Evolutionary conservation across 2,329 filamentous ascomycete genomes (phyloP), one percentile per base, ranked within the genome.

Genomic region (Sarocladiaceae sp.): DNA sequence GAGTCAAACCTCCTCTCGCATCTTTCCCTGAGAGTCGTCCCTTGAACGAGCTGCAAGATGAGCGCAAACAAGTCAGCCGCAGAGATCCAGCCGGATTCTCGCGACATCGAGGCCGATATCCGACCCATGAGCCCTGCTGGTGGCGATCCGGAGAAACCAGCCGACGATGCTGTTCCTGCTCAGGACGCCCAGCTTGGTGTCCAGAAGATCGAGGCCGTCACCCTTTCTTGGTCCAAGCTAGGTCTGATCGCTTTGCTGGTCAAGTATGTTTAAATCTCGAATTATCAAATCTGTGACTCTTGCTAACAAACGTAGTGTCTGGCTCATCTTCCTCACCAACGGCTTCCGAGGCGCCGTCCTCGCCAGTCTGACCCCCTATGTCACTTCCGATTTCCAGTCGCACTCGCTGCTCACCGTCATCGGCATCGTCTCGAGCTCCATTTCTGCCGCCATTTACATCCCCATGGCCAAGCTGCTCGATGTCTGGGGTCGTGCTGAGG

Each of bases 391-490:
- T 23, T 84, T 77, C 55, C 60, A 71, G 35, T 63, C 69, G 3
- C 81, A 84, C 59, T 81, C 78, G 5, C 69, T 83, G 5, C 64
- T 80, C 33, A 72, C 75, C 3, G 71, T 78, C 39, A 77, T 81
- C 50, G 68, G 71, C 40, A 77, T 84, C 36, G 74, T 85, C 1
- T 66, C 79, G 3, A 71, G 68, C 56, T 68, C 77, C 53, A 78
- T 84, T 60, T 66, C 72, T 55, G 83, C 81, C 35, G 79, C 83
- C 2, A 72, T 80, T 31, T 84, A 84, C 59, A 78, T 85, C 3
- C 81, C 83, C 2, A 73, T 84, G 65, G 64, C 83, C 28, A 86
- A 86, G 61, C 66, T 84, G 11, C 71, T 85, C 44, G 79, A 87
- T 62, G 68, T 86, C 31, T 86, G 80, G 71, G 83, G 82, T 47